Base-by-base conservation (phyloP, 2,329 filamentous ascomycete species). In the Zymoseptoria tritici region DNA sequence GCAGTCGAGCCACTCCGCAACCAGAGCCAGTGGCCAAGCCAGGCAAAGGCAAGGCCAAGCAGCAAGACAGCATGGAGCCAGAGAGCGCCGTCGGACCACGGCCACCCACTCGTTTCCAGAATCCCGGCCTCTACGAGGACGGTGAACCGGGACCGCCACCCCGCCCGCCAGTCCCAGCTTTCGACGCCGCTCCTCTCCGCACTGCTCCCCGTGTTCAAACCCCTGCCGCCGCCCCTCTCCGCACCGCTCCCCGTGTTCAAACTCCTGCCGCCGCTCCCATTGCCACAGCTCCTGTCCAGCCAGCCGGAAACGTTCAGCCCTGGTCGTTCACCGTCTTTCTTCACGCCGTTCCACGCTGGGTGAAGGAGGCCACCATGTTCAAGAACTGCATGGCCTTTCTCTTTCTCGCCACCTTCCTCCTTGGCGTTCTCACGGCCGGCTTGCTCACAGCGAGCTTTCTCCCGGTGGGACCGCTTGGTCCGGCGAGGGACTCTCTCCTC, bases 91-190 rank as follows among this genome's bases (percentile, higher is more conserved):
- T 56, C 50, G 58, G 56, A 24, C 42, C 49, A 9, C 49, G 60
- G 42, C 60, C 60, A 8, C 36, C 46, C 46, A 62, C 60, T 29
- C 52, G 55, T 3, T 31, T 62, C n/a, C 57, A 58, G 53, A 21
- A 56, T 19, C 54, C 58, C n/a, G 55, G 56, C 13, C 52, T 52
- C 19, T 62, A 62, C 36, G 36, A 46, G 36, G 36, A 46, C 36
- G 36, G 16, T 16, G 36, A 46, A n/a, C 36, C 11, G 11, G 4
- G 36, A n/a, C 36, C 36, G 16, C 36, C 13, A 16, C 36, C 13
- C 36, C 36, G 36, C 36, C 36, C 36, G 36, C 36, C 36, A 11
- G 36, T 42, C 16, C 36, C 36, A 16, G 16, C 9, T 11, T 42
- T 42, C 36, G 36, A 24, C 22, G 22, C 36, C 36, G 16, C 36